These are phyloP conservation scores for Thuidium tamariscinum DNA, from an alignment of 225 moss, liverwort and hornwort genomes.

Conservation along the genomic window DNA sequence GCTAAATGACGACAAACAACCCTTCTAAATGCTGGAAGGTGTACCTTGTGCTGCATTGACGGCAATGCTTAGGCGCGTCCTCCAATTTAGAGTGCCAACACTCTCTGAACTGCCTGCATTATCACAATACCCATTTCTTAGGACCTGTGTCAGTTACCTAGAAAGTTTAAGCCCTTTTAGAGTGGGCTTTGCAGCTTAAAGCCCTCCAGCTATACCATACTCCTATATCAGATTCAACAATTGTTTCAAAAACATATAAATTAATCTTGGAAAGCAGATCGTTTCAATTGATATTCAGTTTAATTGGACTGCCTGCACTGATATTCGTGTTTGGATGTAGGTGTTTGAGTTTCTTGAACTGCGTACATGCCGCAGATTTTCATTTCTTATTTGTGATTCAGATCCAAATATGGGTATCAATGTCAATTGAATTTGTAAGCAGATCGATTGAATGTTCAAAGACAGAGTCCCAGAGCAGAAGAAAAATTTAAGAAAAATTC, in stretches of 20 bases:
- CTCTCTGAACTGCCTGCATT: not conserved
- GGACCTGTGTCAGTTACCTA: too few relatives aligned
- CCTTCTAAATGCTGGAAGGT: not conserved
- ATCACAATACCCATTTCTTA: not conserved
- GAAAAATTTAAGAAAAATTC: too few relatives aligned
- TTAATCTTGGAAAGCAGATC: not conserved
- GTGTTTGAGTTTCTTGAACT: not conserved
- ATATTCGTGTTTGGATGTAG: too few relatives aligned
- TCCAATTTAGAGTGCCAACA: constrained; percentile 6
- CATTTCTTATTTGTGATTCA: not conserved
- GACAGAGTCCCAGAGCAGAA: too few relatives aligned
- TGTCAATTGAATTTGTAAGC: rapidly evolving
- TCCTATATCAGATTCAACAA: too few relatives aligned
- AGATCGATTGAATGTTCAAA: not conserved
- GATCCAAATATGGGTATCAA: not conserved
- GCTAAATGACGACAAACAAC: not conserved
- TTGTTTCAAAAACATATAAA: not conserved
- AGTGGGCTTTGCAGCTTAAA: not conserved
- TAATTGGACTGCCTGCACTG: too few relatives aligned
- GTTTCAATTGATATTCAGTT: not conserved
- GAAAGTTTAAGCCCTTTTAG: not conserved
- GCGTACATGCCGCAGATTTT: too few relatives aligned
- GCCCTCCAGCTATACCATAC: not conserved
- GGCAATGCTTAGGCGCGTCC: constrained; percentile 22
- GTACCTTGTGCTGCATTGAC: constrained; percentile 53